These are phyloP conservation scores for Sungouiella thailandica DNA, from an alignment of 805 yeast species.

Conservation along the genomic window DNA sequence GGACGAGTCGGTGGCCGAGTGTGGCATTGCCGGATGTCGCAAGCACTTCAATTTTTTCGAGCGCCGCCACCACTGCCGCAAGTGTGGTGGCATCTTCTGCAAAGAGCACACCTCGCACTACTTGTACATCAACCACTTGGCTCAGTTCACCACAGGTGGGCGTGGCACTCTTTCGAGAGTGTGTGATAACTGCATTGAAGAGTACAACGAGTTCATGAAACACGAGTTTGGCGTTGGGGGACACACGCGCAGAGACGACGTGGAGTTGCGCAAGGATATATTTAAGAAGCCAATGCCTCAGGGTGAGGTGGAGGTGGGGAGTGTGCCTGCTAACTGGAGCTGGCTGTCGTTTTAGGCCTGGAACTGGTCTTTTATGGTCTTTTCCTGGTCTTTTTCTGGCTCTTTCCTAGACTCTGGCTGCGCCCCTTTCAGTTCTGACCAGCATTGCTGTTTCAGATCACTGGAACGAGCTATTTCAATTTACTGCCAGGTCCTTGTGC, in stretches of 20 bases:
- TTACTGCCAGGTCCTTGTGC: background rate
- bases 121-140: constrained; percentile 50
- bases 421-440: background rate
- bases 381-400: background rate
- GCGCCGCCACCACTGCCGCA: constrained; percentile 78
- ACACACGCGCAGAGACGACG: constrained; percentile 1
- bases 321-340: constrained; percentile 72
- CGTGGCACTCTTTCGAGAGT: constrained; percentile 65
- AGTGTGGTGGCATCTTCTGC: constrained; percentile 80
- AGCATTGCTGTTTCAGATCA: background rate
- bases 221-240: constrained; percentile 33
- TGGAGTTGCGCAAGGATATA: constrained; percentile 7
- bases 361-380: background rate
- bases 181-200: constrained; percentile 61
- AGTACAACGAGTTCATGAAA: constrained; percentile 49
- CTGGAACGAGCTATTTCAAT: no score
- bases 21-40: constrained; percentile 55
- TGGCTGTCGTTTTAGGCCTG: constrained; percentile 61
- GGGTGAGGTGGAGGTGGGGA: constrained; percentile 39
- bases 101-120: constrained; percentile 58
- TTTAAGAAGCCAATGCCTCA: constrained; percentile 6
- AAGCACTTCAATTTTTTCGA: constrained; percentile 71
- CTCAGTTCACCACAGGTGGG: constrained; percentile 65
- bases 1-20: constrained; percentile 58
- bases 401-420: background rate